A percentile compares a stretch with the other conserved stretches of the same genome.
These are phyloP conservation scores for Tolypocladium nubicola DNA, from an alignment of 2,329 filamentous ascomycete species.

Conservation along the genomic window DNA sequence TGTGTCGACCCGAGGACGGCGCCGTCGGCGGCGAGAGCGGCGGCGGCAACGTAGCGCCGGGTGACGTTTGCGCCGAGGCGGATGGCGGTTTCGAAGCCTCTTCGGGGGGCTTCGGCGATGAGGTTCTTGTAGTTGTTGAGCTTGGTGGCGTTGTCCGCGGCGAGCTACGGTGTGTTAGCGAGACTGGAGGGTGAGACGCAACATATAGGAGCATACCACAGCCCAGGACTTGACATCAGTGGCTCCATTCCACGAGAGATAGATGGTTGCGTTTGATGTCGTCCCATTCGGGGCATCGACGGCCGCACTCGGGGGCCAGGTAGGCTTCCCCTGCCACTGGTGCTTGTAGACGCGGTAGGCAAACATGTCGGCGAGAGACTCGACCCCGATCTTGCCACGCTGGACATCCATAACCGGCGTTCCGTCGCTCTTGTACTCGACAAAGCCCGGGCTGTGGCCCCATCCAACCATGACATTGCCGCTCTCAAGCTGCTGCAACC, in stretches of 20 bases:
- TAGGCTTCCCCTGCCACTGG: slow-evolving; percentile 15
- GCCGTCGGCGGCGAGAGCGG: not conserved
- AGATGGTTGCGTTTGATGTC: not conserved
- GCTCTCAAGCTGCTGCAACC: slow-evolving; percentile 13
- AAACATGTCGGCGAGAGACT: slow-evolving; percentile 14
- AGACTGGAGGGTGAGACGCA: too few species aligned
- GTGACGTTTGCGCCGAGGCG: not conserved
- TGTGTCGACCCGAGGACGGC: not conserved
- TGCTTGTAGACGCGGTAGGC: slow-evolving; percentile 17
- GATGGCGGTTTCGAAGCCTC: not conserved
- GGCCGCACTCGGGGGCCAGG: slow-evolving; percentile 16
- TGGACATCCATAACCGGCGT: not conserved
- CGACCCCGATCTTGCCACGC: slow-evolving; percentile 11
- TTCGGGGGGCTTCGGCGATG: not conserved
- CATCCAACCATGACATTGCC: slow-evolving; percentile 15
- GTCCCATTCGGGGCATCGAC: not conserved
- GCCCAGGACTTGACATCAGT: not conserved
- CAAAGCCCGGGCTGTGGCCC: not conserved
- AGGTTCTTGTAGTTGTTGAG: not conserved
- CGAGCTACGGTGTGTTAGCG: not conserved
- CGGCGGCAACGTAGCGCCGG: not conserved
- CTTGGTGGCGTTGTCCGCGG: not conserved
- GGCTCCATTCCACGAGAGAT: not conserved
- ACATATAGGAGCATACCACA: not conserved
- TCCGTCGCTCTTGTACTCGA: not conserved